Evolutionary conservation across 148 eudicot genomes (phyloP), one percentile per base, ranked within the genome.

Genomic region (Cornus kousa): DNA sequence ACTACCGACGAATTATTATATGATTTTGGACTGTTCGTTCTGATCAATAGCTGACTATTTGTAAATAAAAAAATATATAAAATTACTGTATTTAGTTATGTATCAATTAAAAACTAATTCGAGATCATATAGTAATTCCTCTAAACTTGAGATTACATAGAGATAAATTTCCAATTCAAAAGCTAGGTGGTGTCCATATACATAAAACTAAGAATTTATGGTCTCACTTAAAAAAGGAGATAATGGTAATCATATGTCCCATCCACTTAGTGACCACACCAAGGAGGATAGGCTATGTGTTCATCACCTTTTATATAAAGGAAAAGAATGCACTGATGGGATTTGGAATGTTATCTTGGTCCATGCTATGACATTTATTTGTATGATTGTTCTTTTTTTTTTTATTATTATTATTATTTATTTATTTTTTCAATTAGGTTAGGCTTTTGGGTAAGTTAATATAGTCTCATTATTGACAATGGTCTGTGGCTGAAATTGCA

Each of bases 291-390:
- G 59, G 59, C 17, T 53, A 53, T 0, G 53, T 53, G 59, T 53
- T 53, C 17, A 62, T 62, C 23, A 62, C 66, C 66, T 62, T 62
- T 62, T 62, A 62, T 62, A 62, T 62, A 62, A 62, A 62, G 66
- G 66, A 62, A 62, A n/a, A n/a, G 66, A 62, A 62, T 20, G 66
- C 22, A 62, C 24, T 62, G 22, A 62, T 19, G 19, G 66, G 66
- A 62, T 62, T 62, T 62, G 66, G 66, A 62, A 62, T 62, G 66
- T 62, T 62, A 62, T 62, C 66, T 19, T 13, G 9, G 23, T 62
- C 66, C 66, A 62, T 17, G 8, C 23, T n/a, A 62, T n/a, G 22
- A 20, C 24, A 62, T n/a, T 62, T 6, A 19, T 62, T 62, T 5
- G 23, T 62, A 5, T 20, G 22, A 62, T 0, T 62, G 7, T 62